Evolutionary conservation across 257 asterid species (phyloP).

Genomic region (Dorcoceras hygrometricum): DNA sequence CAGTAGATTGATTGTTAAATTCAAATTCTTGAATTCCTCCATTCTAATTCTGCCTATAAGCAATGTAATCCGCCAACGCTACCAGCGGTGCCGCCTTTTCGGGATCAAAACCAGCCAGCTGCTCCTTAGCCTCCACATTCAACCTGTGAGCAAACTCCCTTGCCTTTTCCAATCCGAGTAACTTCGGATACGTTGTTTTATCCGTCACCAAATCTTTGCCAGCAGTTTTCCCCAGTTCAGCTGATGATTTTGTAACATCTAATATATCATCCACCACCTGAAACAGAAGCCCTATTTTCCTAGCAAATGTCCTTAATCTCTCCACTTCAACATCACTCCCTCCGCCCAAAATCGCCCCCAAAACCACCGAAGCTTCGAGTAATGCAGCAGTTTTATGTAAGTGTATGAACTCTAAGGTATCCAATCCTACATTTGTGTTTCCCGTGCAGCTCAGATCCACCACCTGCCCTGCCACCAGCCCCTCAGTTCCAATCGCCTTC

Average conservation of each 20-base stretch:
- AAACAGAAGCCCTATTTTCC: slow-evolving; percentile 63
- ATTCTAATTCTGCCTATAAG: slow-evolving; percentile 50
- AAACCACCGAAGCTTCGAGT: slow-evolving; percentile 61
- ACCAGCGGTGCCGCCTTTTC: slow-evolving; percentile 57
- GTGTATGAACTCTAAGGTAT: slow-evolving; percentile 61
- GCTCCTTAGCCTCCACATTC: slow-evolving; percentile 57
- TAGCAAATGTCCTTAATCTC: slow-evolving; percentile 52
- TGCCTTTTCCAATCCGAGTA: slow-evolving; percentile 72
- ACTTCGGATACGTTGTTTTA: slow-evolving; percentile 73
- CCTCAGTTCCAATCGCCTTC: slow-evolving; percentile 61
- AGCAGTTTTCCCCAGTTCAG: slow-evolving; percentile 72
- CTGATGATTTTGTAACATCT: slow-evolving; percentile 68
- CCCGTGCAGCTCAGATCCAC: slow-evolving; percentile 59
- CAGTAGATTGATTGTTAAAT: too few species aligned
- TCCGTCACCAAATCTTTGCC: slow-evolving; percentile 66
- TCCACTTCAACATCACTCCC: slow-evolving; percentile 47
- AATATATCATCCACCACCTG: slow-evolving; percentile 82
- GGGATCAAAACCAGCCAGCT: slow-evolving; percentile 49
- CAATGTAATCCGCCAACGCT: slow-evolving; percentile 75
- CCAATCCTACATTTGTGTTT: slow-evolving; percentile 37
- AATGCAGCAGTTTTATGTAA: slow-evolving; percentile 71
- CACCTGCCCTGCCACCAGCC: slow-evolving; percentile 81
- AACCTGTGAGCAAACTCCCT: slow-evolving; percentile 53
- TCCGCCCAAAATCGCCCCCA: slow-evolving; percentile 74
- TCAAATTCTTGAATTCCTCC: too few species aligned